Percentiles rank a stretch among this genome's conserved stretches.
These are phyloP conservation scores for Neurospora sp. DNA, from an alignment of 495 filamentous ascomycete species.

Conservation along the genomic window DNA sequence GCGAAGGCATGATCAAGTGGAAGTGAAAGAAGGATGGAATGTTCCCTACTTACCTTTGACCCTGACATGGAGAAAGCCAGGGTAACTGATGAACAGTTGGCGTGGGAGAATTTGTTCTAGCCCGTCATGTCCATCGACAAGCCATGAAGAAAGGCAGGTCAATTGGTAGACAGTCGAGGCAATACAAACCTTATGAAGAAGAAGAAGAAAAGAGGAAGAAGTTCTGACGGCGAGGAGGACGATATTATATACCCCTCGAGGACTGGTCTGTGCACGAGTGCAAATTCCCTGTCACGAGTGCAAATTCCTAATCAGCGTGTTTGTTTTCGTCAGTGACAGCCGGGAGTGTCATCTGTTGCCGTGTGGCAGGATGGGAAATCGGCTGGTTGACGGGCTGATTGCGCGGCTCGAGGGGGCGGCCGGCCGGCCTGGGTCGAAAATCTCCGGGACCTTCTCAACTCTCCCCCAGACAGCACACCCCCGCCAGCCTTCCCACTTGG, in stretches of 20 bases:
- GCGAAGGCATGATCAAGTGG: neutral
- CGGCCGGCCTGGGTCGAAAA: neutral
- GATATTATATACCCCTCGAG: neutral
- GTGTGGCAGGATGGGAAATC: neutral
- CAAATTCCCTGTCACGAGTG: neutral
- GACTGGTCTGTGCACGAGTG: slow-evolving; percentile 6
- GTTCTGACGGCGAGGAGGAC: neutral
- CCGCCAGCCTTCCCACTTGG: neutral
- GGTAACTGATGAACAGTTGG: neutral
- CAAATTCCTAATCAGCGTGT: neutral
- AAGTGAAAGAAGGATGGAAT: neutral
- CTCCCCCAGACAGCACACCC: neutral
- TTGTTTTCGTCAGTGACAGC: neutral
- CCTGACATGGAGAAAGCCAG: neutral
- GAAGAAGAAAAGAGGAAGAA: neutral
- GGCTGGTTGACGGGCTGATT: neutral
- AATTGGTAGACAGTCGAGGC: neutral
- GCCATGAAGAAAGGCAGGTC: neutral
- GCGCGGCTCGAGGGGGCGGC: neutral
- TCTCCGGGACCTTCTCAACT: neutral
- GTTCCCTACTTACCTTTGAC: neutral
- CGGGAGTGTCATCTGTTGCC: neutral
- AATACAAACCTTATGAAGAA: neutral
- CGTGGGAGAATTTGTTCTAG: neutral
- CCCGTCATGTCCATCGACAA: neutral